Conservation (phyloP, 345 rosid species). For the Aethionema arabicum region DNA sequence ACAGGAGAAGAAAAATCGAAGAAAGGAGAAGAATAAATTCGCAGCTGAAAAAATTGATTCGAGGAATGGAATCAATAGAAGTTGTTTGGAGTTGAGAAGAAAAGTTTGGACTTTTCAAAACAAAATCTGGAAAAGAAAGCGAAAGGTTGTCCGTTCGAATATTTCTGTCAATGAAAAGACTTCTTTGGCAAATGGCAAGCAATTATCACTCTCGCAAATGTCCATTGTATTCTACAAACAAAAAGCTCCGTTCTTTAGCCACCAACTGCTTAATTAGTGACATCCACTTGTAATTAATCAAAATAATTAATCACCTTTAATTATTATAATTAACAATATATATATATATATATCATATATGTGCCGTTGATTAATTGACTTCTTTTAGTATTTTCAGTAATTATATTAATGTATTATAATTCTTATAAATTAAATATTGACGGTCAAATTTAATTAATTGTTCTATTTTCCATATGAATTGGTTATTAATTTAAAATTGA, state of each 20-base stretch:
- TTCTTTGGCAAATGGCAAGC: slow-evolving; percentile 25
- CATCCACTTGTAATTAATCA: slow-evolving; percentile 16
- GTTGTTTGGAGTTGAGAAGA: no score
- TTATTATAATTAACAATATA: slow-evolving; percentile 22
- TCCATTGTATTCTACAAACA: neutral
- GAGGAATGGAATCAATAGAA: slow-evolving; percentile 22
- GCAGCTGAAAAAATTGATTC: slow-evolving; percentile 9
- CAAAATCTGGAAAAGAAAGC: slow-evolving; percentile 1
- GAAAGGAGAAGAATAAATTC: neutral
- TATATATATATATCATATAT: no score
- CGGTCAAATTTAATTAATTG: neutral
- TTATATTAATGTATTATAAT: no score
- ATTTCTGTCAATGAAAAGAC: neutral
- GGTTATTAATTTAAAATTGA: no score
- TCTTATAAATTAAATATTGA: no score
- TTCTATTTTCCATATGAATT: neutral
- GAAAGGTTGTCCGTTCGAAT: slow-evolving; percentile 30
- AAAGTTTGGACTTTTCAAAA: neutral
- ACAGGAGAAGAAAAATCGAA: slow-evolving; percentile 19
- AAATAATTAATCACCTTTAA: neutral
- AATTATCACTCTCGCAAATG: slow-evolving; percentile 32
- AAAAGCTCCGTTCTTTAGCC: slow-evolving; percentile 27
- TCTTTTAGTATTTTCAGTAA: no score
- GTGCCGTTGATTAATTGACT: neutral
- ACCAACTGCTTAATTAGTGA: slow-evolving; percentile 21